Evolutionary conservation across 768 basidiomycete species (phyloP), one percentile per base, ranked within the genome.

Genomic region (Epithele typhae): DNA sequence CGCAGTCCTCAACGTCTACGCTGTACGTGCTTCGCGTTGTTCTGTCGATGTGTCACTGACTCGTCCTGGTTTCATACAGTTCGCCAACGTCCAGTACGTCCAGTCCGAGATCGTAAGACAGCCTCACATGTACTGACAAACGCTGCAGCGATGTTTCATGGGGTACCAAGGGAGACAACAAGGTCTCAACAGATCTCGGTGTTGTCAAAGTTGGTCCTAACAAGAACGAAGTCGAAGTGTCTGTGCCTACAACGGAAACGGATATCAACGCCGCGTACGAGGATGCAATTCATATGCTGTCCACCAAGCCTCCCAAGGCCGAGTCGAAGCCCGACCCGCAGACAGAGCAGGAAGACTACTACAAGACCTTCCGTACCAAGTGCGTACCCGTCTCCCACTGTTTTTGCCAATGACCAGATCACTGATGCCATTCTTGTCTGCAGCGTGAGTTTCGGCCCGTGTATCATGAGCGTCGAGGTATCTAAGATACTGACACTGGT

Each of bases 121-220:
- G 33, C 15, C 42, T 23, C 22, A n/a, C n/a, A n/a, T n/a, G n/a
- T n/a, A 9, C 15, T 32, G 30, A 32, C 15, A 9, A 9, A 32
- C 9, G 15, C 30, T 32, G 30, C 53, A 76, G 75, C 65, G 92
- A 94, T 49, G 84, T 94, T 9, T 92, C 89, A 4, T 94, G 93
- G 93, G 92, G 93, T 30, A 98, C 91, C 4, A 98, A 95, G 62
- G 95, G 90, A 25, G 91, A 89, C 66, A 93, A 92, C 72, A 93
- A 84, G 59, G 77, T 86, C 36, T 75, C 73, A 44, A 85, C 84
- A 21, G 90, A 94, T 55, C 80, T 98, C 5, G 96, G 95, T 37
- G 84, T 84, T 5, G 87, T 94, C 52, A 76, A 76, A 40, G 73
- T 73, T 1, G 70, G 73, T 27, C 76, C 77, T 48, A 78, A 84